A percentile compares a stretch with the other conserved stretches of the same genome.
phyloP scores from a whole-genome alignment of 2,329 filamentous ascomycete species.

The Whalleya microplaca region DNA sequence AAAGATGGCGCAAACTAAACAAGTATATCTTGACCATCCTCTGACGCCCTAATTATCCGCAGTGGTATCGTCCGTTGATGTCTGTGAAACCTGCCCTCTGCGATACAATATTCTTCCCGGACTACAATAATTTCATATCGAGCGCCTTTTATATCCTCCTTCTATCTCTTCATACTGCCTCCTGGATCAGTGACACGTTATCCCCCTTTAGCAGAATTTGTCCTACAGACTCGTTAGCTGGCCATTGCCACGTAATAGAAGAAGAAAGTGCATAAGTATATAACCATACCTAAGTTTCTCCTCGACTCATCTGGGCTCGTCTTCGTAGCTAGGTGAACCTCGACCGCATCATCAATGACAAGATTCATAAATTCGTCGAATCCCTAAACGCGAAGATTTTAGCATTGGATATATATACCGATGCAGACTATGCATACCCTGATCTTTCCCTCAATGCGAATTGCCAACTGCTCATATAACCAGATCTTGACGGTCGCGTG shows the following conservation, averaged over 20 bases:
- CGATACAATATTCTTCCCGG: slow-evolving; percentile 1
- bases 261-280: too few relatives aligned
- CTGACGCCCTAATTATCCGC: slow-evolving; percentile 10
- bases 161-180: slow-evolving; percentile 37
- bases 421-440: slow-evolving; percentile 60
- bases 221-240: slow-evolving; percentile 45
- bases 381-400: slow-evolving; percentile 59
- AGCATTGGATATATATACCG: neutral
- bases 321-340: slow-evolving; percentile 86
- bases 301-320: slow-evolving; percentile 75
- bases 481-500: slow-evolving; percentile 89
- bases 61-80: slow-evolving; percentile 10
- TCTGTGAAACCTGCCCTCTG: slow-evolving; percentile 6
- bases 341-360: slow-evolving; percentile 91
- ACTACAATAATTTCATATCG: neutral
- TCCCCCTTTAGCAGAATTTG: slow-evolving; percentile 71
- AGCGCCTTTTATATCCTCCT: neutral
- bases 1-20: slow-evolving; percentile 28
- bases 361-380: slow-evolving; percentile 99
- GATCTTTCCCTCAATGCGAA: slow-evolving; percentile 96
- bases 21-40: slow-evolving; percentile 15
- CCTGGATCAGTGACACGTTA: slow-evolving; percentile 66
- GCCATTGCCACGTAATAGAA: neutral
- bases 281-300: slow-evolving; percentile 69
- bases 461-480: slow-evolving; percentile 94